Conservation (phyloP, 495 filamentous ascomycete species). For the Patellaria atrata region DNA sequence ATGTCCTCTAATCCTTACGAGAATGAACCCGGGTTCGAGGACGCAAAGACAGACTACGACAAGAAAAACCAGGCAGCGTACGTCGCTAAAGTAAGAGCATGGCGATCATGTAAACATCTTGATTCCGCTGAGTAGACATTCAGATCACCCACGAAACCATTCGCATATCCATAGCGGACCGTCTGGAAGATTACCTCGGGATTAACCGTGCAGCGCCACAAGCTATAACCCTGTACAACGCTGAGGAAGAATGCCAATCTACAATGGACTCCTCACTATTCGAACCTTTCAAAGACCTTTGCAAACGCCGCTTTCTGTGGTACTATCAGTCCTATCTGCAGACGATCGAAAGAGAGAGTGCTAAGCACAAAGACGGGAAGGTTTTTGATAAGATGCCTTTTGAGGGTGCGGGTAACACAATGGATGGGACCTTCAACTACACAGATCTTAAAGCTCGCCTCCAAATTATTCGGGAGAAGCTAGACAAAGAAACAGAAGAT, state of each 20-base stretch:
- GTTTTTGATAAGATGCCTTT: conserved; percentile 72
- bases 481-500: conserved; percentile 54
- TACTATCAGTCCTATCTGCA: conserved; percentile 78
- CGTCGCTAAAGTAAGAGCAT: conserved; percentile 54
- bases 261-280: conserved; percentile 40
- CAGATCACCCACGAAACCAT: conserved; percentile 88
- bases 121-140: background rate
- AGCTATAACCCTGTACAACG: conserved; percentile 31
- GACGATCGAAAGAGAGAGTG: conserved; percentile 48
- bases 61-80: conserved; percentile 69
- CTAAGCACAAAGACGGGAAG: conserved; percentile 42
- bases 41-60: conserved; percentile 49
- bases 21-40: conserved; percentile 89
- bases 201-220: conserved; percentile 37
- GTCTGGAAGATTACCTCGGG: conserved; percentile 64
- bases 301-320: conserved; percentile 89
- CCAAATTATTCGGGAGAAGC: conserved; percentile 42
- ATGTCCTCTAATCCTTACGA: conserved; percentile 92
- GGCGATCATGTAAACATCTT: background rate
- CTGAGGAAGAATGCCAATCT: conserved; percentile 38
- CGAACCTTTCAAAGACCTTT: conserved; percentile 77
- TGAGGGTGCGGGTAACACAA: conserved; percentile 60
- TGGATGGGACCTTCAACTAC: conserved; percentile 84
- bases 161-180: conserved; percentile 70
- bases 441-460: conserved; percentile 55